A percentile compares a stretch with the other conserved stretches of the same genome.
These are phyloP conservation scores for Populus hybrid DNA, from an alignment of 441 rosid species.

Conservation along the genomic window DNA sequence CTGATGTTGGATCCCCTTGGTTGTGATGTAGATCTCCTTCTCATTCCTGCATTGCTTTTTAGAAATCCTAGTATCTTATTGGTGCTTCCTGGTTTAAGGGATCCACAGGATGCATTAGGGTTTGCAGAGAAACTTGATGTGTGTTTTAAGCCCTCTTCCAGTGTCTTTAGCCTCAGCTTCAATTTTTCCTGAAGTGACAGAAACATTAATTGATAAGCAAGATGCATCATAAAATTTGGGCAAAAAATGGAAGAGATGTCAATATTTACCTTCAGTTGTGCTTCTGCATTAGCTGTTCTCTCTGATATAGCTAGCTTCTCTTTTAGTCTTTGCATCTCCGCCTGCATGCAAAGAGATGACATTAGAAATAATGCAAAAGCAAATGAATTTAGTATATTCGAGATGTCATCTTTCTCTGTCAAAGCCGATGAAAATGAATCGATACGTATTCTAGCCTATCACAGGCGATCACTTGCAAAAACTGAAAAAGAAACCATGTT, in stretches of 20 bases:
- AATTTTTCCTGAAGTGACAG: slow-evolving; percentile 61
- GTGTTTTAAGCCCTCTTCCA: slow-evolving; percentile 69
- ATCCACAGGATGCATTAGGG: slow-evolving; percentile 22
- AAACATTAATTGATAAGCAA: not conserved
- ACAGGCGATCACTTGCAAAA: not conserved
- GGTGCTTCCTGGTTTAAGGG: slow-evolving; percentile 51
- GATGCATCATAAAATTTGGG: not conserved
- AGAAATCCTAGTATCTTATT: slow-evolving; percentile 63
- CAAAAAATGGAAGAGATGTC: not conserved
- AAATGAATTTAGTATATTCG: too few species aligned
- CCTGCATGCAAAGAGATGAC: slow-evolving; percentile 34
- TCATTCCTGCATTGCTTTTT: slow-evolving; percentile 53
- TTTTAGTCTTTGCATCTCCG: slow-evolving; percentile 80
- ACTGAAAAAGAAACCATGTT: not conserved
- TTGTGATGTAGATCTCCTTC: slow-evolving; percentile 66
- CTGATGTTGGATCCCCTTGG: slow-evolving; percentile 46
- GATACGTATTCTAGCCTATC: not conserved
- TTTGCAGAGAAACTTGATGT: slow-evolving; percentile 27
- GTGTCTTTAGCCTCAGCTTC: slow-evolving; percentile 64
- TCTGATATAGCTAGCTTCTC: slow-evolving; percentile 70
- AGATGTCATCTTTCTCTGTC: not conserved
- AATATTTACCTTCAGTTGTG: slow-evolving; percentile 67
- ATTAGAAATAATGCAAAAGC: not conserved
- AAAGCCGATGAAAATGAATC: not conserved
- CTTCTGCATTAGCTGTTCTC: slow-evolving; percentile 88